These are phyloP conservation scores for Leccinum griseonigrum DNA, from an alignment of 1,284 basidiomycete species.

Conservation along the genomic window DNA sequence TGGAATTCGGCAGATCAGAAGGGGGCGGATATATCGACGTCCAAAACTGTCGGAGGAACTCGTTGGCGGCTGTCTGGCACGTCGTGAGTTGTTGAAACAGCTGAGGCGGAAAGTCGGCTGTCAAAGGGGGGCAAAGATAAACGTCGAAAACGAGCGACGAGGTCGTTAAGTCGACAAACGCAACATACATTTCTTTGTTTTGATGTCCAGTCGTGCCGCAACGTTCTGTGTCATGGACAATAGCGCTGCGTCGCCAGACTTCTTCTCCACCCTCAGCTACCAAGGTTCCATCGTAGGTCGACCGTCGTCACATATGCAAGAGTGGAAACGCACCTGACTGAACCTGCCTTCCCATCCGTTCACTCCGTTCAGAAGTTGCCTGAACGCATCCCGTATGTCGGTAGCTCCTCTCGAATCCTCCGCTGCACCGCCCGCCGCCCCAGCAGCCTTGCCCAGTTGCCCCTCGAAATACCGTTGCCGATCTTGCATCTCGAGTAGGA, in stretches of 20 bases:
- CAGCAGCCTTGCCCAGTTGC: conserved; percentile 40
- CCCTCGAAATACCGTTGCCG: conserved; percentile 75
- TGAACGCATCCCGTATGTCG: conserved; percentile 45
- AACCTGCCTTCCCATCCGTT: conserved; percentile 59
- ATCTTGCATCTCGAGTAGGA: conserved; percentile 82
- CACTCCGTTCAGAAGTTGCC: conserved; percentile 45
- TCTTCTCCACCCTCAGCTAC: conserved; percentile 61
- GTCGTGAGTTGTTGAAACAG: conserved; percentile 82
- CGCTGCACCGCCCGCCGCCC: conserved; percentile 23
- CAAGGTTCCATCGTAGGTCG: neutral
- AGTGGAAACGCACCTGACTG: conserved; percentile 43
- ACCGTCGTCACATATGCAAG: neutral
- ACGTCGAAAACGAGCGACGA: conserved; percentile 1
- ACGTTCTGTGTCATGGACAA: conserved; percentile 79
- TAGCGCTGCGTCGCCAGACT: conserved; percentile 64
- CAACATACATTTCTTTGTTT: conserved; percentile 56
- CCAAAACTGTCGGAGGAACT: conserved; percentile 98
- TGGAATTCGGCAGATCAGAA: conserved; percentile 47
- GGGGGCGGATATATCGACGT: conserved; percentile 79
- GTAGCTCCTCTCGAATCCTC: conserved; percentile 33
- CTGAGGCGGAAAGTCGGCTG: conserved; percentile 78
- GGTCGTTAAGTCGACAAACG: conserved; percentile 1
- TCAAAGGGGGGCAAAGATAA: neutral
- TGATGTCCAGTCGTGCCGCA: conserved; percentile 60
- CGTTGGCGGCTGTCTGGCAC: conserved; percentile 90